A percentile compares a stretch with the other conserved stretches of the same genome.
Conservation (phyloP, 306 rosid genomes). For the Begonia peltatifolia region DNA sequence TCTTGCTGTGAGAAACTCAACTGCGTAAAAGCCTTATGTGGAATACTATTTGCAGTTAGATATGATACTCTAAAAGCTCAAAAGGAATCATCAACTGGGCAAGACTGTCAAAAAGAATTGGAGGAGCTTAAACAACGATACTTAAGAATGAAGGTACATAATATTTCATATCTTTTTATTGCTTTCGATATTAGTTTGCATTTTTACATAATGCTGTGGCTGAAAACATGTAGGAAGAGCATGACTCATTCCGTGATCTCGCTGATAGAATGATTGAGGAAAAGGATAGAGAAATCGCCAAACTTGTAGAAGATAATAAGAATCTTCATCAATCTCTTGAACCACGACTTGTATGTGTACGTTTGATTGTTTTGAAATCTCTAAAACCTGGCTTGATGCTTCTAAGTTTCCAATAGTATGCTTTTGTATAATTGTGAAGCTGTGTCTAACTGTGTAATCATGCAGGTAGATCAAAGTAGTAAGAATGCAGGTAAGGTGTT, state of each 20-base stretch:
- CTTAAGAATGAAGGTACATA: conserved; percentile 62
- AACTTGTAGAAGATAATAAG: conserved; percentile 66
- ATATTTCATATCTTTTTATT: conserved; percentile 8
- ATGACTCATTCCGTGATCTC: conserved; percentile 74
- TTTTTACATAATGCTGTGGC: conserved; percentile 14
- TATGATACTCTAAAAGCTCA: conserved; percentile 71
- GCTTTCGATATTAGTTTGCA: conserved; percentile 6
- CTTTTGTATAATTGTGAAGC: conserved; percentile 11
- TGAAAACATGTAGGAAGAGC: conserved; percentile 57
- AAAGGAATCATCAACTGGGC: conserved; percentile 52
- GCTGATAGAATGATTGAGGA: conserved; percentile 90
- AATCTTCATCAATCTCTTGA: conserved; percentile 61
- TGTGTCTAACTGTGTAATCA: conserved; percentile 15
- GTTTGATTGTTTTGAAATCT: conserved; percentile 9
- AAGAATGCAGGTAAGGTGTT: conserved; percentile 42
- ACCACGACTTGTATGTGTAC: conserved; percentile 45
- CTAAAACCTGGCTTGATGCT: conserved; percentile 11
- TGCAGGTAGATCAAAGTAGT: conserved; percentile 48
- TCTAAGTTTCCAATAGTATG: conserved; percentile 1
- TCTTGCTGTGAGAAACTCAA: conserved; percentile 1
- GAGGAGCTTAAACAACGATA: conserved; percentile 63
- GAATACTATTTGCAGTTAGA: conserved; percentile 45
- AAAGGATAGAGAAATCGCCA: conserved; percentile 76
- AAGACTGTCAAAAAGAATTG: conserved; percentile 55
- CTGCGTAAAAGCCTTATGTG: conserved; percentile 10